phyloP scores from a whole-genome alignment of 257 asterid species.

The Gentiana straminea region DNA sequence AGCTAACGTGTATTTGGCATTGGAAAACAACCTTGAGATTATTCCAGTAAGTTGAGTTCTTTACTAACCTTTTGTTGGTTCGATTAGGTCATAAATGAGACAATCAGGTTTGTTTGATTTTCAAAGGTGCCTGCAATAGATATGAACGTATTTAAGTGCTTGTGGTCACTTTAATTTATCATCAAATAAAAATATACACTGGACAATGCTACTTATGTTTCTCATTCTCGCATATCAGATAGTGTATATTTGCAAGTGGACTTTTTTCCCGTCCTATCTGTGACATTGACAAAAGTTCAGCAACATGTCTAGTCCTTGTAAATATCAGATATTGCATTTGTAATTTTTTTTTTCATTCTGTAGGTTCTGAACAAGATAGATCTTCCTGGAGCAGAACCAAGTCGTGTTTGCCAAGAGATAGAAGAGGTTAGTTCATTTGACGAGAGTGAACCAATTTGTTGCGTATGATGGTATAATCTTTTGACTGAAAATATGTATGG shows the following conservation, averaged over 20 bases:
- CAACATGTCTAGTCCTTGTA: too few relatives aligned
- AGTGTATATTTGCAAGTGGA: too few relatives aligned
- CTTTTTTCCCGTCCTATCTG: too few relatives aligned
- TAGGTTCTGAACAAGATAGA: constrained; percentile 99
- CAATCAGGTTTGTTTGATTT: too few relatives aligned
- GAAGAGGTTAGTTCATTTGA: constrained; percentile 76
- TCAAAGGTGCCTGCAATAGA: too few relatives aligned
- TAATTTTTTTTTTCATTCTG: constrained; percentile 14
- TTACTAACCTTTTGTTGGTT: not conserved
- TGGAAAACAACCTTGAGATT: constrained; percentile 98
- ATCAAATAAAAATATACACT: too few relatives aligned
- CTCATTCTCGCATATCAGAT: too few relatives aligned
- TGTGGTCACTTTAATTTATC: too few relatives aligned
- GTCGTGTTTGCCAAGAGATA: constrained; percentile 75
- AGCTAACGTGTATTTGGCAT: constrained; percentile 93
- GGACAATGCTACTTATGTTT: too few relatives aligned
- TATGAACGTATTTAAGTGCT: not conserved
- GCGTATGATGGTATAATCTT: too few relatives aligned
- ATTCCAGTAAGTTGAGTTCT: constrained; percentile 61
- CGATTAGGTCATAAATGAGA: too few relatives aligned
- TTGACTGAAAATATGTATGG: not conserved
- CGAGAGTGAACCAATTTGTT: constrained; percentile 4
- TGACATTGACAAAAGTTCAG: not conserved
- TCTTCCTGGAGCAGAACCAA: constrained; percentile 99
- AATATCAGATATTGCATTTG: not conserved